Percentiles rank a stretch among this genome's conserved stretches.
Conservation (phyloP, 2,329 filamentous ascomycete genomes). For the Neospermospora avenae region DNA sequence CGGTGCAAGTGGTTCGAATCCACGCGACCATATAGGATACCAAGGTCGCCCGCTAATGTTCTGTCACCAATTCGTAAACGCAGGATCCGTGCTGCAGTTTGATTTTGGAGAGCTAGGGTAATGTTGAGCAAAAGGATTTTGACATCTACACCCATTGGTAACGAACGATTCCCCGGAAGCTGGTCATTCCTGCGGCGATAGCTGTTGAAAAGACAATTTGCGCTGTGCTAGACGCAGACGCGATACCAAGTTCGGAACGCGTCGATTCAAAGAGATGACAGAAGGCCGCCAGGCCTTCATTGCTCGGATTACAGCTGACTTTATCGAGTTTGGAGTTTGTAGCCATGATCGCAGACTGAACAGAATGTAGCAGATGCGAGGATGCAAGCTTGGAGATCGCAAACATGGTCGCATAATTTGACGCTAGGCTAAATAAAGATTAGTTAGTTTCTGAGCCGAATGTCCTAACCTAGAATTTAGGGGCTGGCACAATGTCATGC, state of each 20-base stretch:
- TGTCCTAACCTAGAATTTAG: too few species aligned
- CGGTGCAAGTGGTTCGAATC: not conserved
- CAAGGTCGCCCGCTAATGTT: not conserved
- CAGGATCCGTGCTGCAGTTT: constrained; percentile 19
- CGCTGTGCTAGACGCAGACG: constrained; percentile 16
- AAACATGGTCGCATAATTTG: too few species aligned
- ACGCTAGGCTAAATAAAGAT: too few species aligned
- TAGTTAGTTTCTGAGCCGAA: too few species aligned
- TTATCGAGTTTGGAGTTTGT: constrained; percentile 22
- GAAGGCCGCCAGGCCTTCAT: constrained; percentile 20
- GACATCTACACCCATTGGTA: constrained; percentile 19
- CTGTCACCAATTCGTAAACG: constrained; percentile 12
- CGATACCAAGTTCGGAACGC: constrained; percentile 16
- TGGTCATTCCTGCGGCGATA: constrained; percentile 17
- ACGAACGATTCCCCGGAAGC: constrained; percentile 6
- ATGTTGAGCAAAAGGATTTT: constrained; percentile 22
- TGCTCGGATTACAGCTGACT: constrained; percentile 19
- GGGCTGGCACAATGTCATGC: too few species aligned
- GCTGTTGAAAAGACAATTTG: constrained; percentile 24
- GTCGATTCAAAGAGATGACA: constrained; percentile 23
- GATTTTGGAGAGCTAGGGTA: constrained; percentile 17
- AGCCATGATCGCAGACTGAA: constrained; percentile 17
- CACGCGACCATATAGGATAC: not conserved
- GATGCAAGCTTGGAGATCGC: not conserved
- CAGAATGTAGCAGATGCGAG: constrained; percentile 1